Conservation (phyloP, 495 filamentous ascomycete genomes). For the Penicillium longicatenatum region DNA sequence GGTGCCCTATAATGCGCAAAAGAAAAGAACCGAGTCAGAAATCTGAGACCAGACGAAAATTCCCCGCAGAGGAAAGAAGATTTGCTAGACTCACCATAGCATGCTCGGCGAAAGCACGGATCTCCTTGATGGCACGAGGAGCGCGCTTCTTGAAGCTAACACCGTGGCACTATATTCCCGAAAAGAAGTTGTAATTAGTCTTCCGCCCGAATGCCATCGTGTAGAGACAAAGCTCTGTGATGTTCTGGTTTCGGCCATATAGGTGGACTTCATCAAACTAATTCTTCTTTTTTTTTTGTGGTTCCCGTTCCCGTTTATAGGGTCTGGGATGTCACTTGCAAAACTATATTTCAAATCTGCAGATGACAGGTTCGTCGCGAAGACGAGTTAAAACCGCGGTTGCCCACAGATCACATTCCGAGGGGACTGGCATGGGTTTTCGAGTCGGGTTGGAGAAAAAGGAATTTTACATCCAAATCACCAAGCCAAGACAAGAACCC, state of each 20-base stretch:
- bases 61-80: not conserved
- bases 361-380: conserved; percentile 14
- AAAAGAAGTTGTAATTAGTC: conserved; percentile 54
- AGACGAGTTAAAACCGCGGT: conserved; percentile 7
- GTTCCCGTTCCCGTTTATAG: conserved; percentile 16
- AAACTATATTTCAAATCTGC: conserved; percentile 10
- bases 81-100: conserved; percentile 78
- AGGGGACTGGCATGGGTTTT: not conserved
- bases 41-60: not conserved
- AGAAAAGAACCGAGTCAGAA: conserved; percentile 8
- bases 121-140: conserved; percentile 98
- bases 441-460: not conserved
- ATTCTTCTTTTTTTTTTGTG: conserved; percentile 50
- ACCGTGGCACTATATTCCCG: conserved; percentile 76
- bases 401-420: conserved; percentile 9
- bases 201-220: conserved; percentile 63
- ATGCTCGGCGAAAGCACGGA: conserved; percentile 84
- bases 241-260: conserved; percentile 44
- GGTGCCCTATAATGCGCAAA: conserved; percentile 68
- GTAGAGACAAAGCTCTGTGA: conserved; percentile 35
- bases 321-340: conserved; percentile 20
- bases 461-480: not conserved
- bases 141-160: conserved; percentile 99
- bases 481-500: not conserved
- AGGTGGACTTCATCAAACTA: conserved; percentile 75